Base-by-base conservation (phyloP, 2,329 filamentous ascomycete species). In the Xylariaceae sp. region DNA sequence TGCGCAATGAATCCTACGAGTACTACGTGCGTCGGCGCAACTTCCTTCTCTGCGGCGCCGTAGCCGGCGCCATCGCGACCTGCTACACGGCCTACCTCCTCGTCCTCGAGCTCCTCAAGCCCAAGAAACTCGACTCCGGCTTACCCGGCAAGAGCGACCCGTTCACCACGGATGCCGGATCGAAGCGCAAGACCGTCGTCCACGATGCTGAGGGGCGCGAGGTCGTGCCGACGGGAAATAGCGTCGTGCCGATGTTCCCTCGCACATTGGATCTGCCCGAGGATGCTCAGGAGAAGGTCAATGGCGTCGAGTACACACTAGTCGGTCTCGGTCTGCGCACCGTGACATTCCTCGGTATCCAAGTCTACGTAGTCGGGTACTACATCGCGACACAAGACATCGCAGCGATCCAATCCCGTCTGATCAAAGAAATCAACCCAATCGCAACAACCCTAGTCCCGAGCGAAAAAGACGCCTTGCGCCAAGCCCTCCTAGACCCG, bases 321-420 rank as follows among this genome's bases (percentile, higher is more conserved):
- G 82, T 97, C 5, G 94, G 94, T 0, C 77, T 97, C 4, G 94
- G 94, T 15, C 87, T 95, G 63, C 85, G 94, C 57, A 92, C 88
- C 0, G 94, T 99, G 37, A 95, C 89, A 23, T 96, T 97, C 73
- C 77, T 97, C 50, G 79, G 84, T 53, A 91, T 99, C 50, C 88
- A 96, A 73, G 94, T 99, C 56, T 99, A 99, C 76, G 89, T 97
- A 15, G 89, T 96, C 0, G 94, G 93, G 13, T 85, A 95, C 68
- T 99, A 99, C 76, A 82, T 97, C 30, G 90, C 92, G 30, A 93
- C 88, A 0, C 79, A 87, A 44, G 92, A 96, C 69, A 86, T 99
- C 60, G 85, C 87, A 3, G 80, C 82, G n/a, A 80, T 99, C 47
- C 93, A 97, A 74, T 80, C 83, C 65, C 83, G 85, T 50, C 81